Evolutionary conservation across 805 yeast species (phyloP).

Genomic region (Phaffomyces thermotolerans): DNA sequence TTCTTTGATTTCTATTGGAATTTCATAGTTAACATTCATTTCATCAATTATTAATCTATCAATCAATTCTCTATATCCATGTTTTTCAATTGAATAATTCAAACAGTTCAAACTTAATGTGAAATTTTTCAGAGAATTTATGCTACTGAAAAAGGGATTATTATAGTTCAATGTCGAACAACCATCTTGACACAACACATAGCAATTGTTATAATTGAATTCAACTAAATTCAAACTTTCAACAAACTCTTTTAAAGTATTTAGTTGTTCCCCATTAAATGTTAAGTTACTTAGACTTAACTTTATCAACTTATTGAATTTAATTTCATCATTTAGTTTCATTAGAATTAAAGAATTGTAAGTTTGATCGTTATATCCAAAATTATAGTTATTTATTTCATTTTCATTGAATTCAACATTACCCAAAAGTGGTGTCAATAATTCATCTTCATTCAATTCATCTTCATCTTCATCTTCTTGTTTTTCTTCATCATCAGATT

Average conservation of each 20-base stretch:
- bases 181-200: constrained; percentile 1
- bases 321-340: background rate
- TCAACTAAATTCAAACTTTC: background rate
- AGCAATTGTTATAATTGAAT: constrained; percentile 2
- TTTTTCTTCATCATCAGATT: background rate
- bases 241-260: background rate
- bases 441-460: constrained; percentile 1
- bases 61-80: background rate
- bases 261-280: background rate
- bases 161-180: background rate
- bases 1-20: no score
- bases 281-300: background rate
- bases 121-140: background rate
- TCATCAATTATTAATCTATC: background rate
- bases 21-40: no score
- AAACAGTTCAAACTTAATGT: background rate
- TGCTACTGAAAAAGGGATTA: background rate
- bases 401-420: background rate
- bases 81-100: background rate
- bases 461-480: background rate
- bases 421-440: background rate
- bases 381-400: background rate
- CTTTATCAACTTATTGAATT: background rate
- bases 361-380: background rate
- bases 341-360: background rate